Conservation (phyloP, 345 rosid species). For the Stellera chamaejasme region DNA sequence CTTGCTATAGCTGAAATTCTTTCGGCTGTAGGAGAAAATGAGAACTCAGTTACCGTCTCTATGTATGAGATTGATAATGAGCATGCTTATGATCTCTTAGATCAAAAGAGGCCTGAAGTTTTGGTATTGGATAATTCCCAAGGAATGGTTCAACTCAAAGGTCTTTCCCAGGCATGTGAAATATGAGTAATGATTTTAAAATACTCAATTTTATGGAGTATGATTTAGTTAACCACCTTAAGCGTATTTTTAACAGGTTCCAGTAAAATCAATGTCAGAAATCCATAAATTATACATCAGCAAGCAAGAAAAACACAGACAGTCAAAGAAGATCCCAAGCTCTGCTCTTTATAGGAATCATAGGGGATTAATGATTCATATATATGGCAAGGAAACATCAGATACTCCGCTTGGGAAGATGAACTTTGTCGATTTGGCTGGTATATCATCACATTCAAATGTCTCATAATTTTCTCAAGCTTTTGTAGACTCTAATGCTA, state of each 20-base stretch:
- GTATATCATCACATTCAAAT: conserved; percentile 18
- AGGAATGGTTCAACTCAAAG: conserved; percentile 58
- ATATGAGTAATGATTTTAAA: conserved; percentile 1
- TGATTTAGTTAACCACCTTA: conserved; percentile 9
- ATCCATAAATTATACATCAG: conserved; percentile 38
- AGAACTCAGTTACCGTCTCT: conserved; percentile 29
- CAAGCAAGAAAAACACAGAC: conserved; percentile 19
- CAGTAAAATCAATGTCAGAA: conserved; percentile 42
- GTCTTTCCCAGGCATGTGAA: conserved; percentile 66
- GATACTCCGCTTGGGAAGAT: conserved; percentile 36
- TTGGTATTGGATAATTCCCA: conserved; percentile 34
- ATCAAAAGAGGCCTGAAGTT: conserved; percentile 35
- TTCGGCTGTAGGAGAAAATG: conserved; percentile 30
- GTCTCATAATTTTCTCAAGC: background rate
- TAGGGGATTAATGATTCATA: conserved; percentile 49
- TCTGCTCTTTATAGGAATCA: conserved; percentile 35
- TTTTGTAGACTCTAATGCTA: background rate
- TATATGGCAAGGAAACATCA: conserved; percentile 14
- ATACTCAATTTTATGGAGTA: background rate
- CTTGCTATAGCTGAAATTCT: conserved; percentile 42
- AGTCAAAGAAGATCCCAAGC: conserved; percentile 19
- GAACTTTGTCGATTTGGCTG: conserved; percentile 73
- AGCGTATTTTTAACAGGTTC: conserved; percentile 28
- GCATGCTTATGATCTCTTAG: conserved; percentile 41
- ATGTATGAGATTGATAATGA: conserved; percentile 49